phyloP scores from a whole-genome alignment of 352 stramenopile genomes.

The Halophytophthora batemanensis region DNA sequence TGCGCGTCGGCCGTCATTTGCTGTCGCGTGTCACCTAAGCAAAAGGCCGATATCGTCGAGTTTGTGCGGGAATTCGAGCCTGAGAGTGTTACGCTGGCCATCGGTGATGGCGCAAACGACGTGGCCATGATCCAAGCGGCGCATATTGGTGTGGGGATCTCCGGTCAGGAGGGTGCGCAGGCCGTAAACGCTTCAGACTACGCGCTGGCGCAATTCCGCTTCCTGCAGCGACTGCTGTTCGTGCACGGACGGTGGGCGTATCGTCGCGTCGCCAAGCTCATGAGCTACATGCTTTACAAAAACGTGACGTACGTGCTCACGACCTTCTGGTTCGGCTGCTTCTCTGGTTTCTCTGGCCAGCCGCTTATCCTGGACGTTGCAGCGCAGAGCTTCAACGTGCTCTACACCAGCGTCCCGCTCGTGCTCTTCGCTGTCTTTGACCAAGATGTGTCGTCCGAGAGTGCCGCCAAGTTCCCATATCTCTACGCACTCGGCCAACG shows the following conservation, averaged over 20 bases:
- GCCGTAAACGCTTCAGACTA: conserved; percentile 94
- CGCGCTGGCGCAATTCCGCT: conserved; percentile 92
- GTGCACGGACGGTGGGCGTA: conserved; percentile 93
- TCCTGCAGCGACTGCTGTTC: conserved; percentile 89
- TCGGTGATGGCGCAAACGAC: conserved; percentile 96
- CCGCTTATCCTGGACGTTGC: conserved; percentile 76
- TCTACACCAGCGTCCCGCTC: conserved; percentile 76
- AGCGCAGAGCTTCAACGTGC: conserved; percentile 80
- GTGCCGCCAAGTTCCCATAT: conserved; percentile 58
- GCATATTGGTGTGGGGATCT: conserved; percentile 92
- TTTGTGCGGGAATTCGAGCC: conserved; percentile 70
- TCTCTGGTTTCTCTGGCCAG: conserved; percentile 74
- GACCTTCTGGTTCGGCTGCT: conserved; percentile 84
- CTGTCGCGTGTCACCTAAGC: conserved; percentile 85
- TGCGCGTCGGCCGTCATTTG: conserved; percentile 82
- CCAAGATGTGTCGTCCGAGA: conserved; percentile 69
- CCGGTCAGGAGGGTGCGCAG: conserved; percentile 90
- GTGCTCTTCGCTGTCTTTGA: conserved; percentile 78
- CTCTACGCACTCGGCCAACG: conserved; percentile 70
- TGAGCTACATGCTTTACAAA: conserved; percentile 96
- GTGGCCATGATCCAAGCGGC: conserved; percentile 94
- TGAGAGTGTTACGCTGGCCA: conserved; percentile 84
- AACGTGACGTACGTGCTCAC: conserved; percentile 87
- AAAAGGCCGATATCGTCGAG: conserved; percentile 84
- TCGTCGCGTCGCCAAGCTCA: conserved; percentile 88